A percentile compares a stretch with the other conserved stretches of the same genome.
phyloP scores from a whole-genome alignment of 2,329 filamentous ascomycete genomes.

The Aspergillus sp. region DNA sequence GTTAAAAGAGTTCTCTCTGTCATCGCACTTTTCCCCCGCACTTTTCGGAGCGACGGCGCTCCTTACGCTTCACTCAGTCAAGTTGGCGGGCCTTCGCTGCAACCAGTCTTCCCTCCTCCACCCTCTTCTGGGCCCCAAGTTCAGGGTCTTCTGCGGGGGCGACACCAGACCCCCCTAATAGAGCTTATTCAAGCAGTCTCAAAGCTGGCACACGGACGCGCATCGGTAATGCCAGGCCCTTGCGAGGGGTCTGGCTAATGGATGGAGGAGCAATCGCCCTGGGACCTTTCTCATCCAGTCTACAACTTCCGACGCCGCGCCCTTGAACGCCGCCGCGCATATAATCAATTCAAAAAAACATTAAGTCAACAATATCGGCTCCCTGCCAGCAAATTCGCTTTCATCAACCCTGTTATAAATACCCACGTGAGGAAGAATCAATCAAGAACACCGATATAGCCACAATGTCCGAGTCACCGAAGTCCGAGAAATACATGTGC shows the following conservation, averaged over 20 bases:
- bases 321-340: conserved; percentile 7
- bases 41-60: conserved; percentile 46
- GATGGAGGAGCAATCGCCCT: conserved; percentile 36
- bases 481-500: conserved; percentile 64
- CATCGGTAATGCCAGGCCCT: conserved; percentile 44
- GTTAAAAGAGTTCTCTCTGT: conserved; percentile 14
- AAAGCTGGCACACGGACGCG: conserved; percentile 40
- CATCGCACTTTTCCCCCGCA: conserved; percentile 24
- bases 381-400: conserved; percentile 1
- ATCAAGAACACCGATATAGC: not conserved
- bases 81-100: conserved; percentile 86
- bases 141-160: conserved; percentile 94
- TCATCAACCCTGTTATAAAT: not conserved
- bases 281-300: conserved; percentile 27
- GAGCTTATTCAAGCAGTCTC: conserved; percentile 40
- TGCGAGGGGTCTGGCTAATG: conserved; percentile 46
- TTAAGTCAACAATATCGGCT: conserved; percentile 2
- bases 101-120: conserved; percentile 72
- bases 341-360: conserved; percentile 4
- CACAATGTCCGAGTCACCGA: conserved; percentile 55
- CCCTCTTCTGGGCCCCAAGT: conserved; percentile 88
- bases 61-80: conserved; percentile 63
- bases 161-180: conserved; percentile 98
- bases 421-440: not conserved
- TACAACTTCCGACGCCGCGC: conserved; percentile 27